These are phyloP conservation scores for Rhododendron vialii DNA, from an alignment of 148 eudicot genomes.

Conservation along the genomic window DNA sequence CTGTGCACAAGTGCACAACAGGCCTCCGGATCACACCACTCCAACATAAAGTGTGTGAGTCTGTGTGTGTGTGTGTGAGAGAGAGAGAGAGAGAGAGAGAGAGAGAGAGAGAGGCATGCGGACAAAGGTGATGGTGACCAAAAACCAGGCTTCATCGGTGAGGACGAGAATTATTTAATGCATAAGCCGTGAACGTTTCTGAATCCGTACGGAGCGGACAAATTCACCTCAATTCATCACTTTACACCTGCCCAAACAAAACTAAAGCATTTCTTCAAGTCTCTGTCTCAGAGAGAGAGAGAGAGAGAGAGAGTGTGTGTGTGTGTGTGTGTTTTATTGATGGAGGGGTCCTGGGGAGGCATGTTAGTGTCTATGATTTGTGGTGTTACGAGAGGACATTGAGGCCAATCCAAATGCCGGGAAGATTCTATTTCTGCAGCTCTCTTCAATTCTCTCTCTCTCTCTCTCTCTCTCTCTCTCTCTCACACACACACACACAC, in stretches of 20 bases:
- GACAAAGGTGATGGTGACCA: background rate
- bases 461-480: background rate
- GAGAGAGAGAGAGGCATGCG: background rate
- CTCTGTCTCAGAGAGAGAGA: background rate
- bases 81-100: background rate
- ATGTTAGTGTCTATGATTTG: background rate
- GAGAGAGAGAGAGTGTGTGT: background rate
- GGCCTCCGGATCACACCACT: too few species aligned
- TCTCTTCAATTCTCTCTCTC: background rate
- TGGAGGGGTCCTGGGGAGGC: too few species aligned
- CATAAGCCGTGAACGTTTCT: background rate
- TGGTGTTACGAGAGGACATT: background rate
- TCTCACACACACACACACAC: background rate
- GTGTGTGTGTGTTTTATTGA: background rate
- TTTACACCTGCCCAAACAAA: background rate
- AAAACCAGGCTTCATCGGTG: background rate
- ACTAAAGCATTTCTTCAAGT: background rate
- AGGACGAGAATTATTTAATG: background rate
- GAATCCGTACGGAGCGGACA: background rate
- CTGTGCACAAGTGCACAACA: too few species aligned
- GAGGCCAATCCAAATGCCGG: background rate
- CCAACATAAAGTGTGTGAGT: too few species aligned
- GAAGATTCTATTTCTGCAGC: background rate
- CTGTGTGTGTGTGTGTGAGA: background rate
- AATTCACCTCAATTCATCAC: background rate